These are phyloP conservation scores for Rhodotorula paludigena DNA, from an alignment of 768 basidiomycete genomes.

Conservation along the genomic window DNA sequence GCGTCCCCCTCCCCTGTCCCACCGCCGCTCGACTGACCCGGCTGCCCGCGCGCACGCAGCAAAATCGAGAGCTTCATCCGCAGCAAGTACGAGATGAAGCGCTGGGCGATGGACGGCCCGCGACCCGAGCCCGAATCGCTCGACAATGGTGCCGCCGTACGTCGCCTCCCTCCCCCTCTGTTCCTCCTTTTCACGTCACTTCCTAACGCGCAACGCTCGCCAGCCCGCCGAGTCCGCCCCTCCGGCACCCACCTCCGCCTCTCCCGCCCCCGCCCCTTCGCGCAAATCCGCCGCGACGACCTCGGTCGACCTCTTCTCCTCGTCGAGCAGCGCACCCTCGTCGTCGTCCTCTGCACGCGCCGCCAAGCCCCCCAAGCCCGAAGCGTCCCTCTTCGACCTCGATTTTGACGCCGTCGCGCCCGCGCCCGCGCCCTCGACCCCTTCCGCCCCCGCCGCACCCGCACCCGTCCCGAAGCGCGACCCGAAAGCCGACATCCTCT, in stretches of 20 bases:
- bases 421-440: constrained; percentile 39
- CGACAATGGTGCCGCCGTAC: constrained; percentile 57
- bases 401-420: constrained; percentile 63
- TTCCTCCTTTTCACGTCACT: neutral
- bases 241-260: constrained; percentile 42
- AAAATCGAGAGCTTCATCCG: constrained; percentile 98
- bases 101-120: constrained; percentile 92
- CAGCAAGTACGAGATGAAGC: constrained; percentile 85
- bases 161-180: neutral
- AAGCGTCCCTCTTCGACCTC: constrained; percentile 71
- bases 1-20: constrained; percentile 1
- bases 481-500: constrained; percentile 74
- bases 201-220: constrained; percentile 38
- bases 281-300: constrained; percentile 19
- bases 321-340: constrained; percentile 2
- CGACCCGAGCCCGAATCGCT: constrained; percentile 79
- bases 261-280: constrained; percentile 12
- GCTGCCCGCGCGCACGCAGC: constrained; percentile 51
- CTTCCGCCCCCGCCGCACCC: constrained; percentile 36
- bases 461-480: constrained; percentile 7
- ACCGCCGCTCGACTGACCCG: neutral
- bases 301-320: constrained; percentile 34
- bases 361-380: constrained; percentile 15
- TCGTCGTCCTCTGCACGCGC: constrained; percentile 40
- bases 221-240: constrained; percentile 44